Evolutionary conservation across 2,329 filamentous ascomycete genomes (phyloP), one percentile per base, ranked within the genome.

Genomic region (Ambrosiella xylebori): DNA sequence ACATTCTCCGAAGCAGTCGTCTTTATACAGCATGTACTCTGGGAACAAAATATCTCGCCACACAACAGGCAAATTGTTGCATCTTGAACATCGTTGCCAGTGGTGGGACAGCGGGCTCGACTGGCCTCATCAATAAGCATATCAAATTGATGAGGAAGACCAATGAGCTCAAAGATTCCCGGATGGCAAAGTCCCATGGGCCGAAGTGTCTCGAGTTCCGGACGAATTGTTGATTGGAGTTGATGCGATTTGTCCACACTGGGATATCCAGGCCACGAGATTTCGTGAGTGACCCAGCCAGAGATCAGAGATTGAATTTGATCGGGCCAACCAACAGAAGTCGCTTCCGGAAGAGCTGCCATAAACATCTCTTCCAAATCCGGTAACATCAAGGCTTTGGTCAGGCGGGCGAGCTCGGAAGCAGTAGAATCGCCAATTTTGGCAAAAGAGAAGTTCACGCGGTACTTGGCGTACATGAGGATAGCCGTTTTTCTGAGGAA

Each of bases 41-140:
- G 93, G 8, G 86, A 88, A 71, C 93, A 98, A 70, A 96, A 91
- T 45, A 98, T 88, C n/a, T 90, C 89, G 39, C 93, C 91, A 67
- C 93, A 98, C 72, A 96, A 88, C 44, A 98, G 77, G 66, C 93
- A 98, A 41, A 98, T 80, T 63, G 86, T 87, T 0, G 93, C 89
- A 68, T 98, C 94, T 1, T 84, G 85, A 55, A 98, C 73, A 64
- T 96, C 91, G 68, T 93, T 94, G 63, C 89, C 89, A 1, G 88
- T 95, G 1, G 84, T 94, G 0, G 89, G 89, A 66, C 93, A 98
- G 54, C 79, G 82, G 56, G 85, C 76, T 62, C 82, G 83, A 64
- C 93, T 91, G 35, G 88, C 88, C 70, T 95, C 90, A 66, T 96
- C 91, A 60, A 95, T 95, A 41, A 98, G 75, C 2, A 82, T 85